Conservation (phyloP, 2,329 filamentous ascomycete species). For the Scedosporium aurantiacum region DNA sequence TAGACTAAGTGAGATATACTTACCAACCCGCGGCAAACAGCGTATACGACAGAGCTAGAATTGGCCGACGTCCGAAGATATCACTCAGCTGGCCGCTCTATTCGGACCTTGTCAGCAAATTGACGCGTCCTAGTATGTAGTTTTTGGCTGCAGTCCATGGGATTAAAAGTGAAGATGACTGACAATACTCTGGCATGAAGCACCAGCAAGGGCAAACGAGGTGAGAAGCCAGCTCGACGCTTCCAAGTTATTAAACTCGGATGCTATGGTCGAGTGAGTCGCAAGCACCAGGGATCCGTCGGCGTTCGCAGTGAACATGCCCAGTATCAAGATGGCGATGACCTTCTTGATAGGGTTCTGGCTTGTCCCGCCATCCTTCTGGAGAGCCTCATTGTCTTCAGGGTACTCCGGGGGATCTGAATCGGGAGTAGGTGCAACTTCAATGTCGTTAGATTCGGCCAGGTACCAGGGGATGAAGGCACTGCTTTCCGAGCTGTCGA, state of each 20-base stretch:
- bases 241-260: constrained; percentile 45
- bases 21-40: constrained; percentile 18
- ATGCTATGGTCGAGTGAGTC: constrained; percentile 51
- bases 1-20: neutral
- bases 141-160: neutral
- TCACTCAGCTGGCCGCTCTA: constrained; percentile 20
- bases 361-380: constrained; percentile 4
- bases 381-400: neutral
- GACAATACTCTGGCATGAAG: constrained; percentile 18
- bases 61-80: constrained; percentile 17
- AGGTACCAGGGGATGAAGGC: constrained; percentile 1
- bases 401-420: neutral
- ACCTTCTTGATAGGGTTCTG: constrained; percentile 10
- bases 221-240: constrained; percentile 35
- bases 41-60: constrained; percentile 17
- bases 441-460: neutral
- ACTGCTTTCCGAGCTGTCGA: constrained; percentile 1
- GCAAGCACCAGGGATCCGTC: constrained; percentile 57
- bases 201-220: constrained; percentile 20
- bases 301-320: constrained; percentile 53
- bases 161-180: neutral
- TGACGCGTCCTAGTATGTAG: neutral
- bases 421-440: neutral
- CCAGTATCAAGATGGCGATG: constrained; percentile 16
- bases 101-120: neutral